These are phyloP conservation scores for Boechera retrofracta DNA, from an alignment of 345 rosid genomes.

Conservation along the genomic window DNA sequence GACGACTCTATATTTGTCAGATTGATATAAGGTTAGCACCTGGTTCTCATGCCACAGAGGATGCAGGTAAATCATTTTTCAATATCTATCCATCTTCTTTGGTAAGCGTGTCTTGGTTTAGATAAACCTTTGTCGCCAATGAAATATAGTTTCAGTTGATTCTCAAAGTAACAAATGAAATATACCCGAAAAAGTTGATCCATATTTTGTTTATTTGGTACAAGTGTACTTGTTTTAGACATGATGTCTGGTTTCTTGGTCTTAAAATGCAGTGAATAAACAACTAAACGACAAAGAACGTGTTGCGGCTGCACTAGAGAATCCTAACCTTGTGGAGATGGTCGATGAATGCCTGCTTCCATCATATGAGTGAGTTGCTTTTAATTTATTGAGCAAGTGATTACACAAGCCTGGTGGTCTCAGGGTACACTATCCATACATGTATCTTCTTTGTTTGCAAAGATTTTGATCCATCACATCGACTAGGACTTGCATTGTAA, in stretches of 20 bases:
- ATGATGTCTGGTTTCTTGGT: neutral
- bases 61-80: conserved; percentile 61
- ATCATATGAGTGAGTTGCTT: conserved; percentile 52
- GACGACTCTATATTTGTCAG: conserved; percentile 46
- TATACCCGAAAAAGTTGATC: neutral
- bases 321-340: conserved; percentile 87
- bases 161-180: conserved; percentile 4
- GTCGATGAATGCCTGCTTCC: conserved; percentile 87
- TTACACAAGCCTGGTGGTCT: conserved; percentile 19
- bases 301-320: conserved; percentile 93
- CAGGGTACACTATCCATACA: neutral
- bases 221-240: neutral
- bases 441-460: conserved; percentile 11
- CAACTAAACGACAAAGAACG: conserved; percentile 94
- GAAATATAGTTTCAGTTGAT: conserved; percentile 17
- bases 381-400: neutral
- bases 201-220: neutral
- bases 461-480: conserved; percentile 18
- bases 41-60: conserved; percentile 94
- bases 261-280: conserved; percentile 73
- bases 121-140: neutral
- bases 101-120: conserved; percentile 1
- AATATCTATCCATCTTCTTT: neutral
- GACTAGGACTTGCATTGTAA: conserved; percentile 12
- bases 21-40: conserved; percentile 92